Evolutionary conservation across 331 rosid genomes (phyloP), one percentile per base, ranked within the genome.

Genomic region (Phaseolus coccineus): DNA sequence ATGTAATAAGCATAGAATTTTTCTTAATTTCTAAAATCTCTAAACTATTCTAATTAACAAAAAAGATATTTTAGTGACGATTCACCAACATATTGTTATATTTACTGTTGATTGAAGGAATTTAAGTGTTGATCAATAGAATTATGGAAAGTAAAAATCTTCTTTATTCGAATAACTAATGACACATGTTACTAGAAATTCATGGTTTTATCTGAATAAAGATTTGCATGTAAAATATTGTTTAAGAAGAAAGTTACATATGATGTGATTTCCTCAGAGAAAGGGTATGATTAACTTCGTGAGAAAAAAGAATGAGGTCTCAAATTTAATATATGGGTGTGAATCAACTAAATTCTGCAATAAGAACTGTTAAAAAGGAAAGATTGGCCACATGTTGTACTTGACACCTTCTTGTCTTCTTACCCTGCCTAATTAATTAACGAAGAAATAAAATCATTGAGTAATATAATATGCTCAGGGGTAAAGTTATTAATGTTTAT

Each of bases 371-470:
- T 35, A 77, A 62, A 47, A 52, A 22, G 12, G 1, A 46, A 19
- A 19, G 40, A 24, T 33, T 31, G 25, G 64, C 59, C 44, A 13
- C 58, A 68, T 24, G 12, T 81, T 55, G 35, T 69, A 31, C 53
- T 48, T 80, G 58, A 33, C 37, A 61, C 57, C 68, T n/a, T 46
- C 27, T 15, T 40, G 56, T 51, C 50, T 28, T 39, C 74, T 39
- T 80, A 16, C 46, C 4, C 74, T 27, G 53, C 52, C 52, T 64
- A 35, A 5, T 62, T 50, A 33, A 40, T 77, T 51, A n/a, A 35
- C 2, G 4, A 66, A 67, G 67, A 66, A 52, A 47, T 40, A 39
- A 24, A 77, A 27, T 24, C 9, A 19, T 16, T 52, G 14, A 19
- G 47, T 42, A 56, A 40, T 27, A 13, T 39, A 28, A 42, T 12